Evolutionary conservation across 1,284 basidiomycete genomes (phyloP).

Genomic region (Mycena citricolor): DNA sequence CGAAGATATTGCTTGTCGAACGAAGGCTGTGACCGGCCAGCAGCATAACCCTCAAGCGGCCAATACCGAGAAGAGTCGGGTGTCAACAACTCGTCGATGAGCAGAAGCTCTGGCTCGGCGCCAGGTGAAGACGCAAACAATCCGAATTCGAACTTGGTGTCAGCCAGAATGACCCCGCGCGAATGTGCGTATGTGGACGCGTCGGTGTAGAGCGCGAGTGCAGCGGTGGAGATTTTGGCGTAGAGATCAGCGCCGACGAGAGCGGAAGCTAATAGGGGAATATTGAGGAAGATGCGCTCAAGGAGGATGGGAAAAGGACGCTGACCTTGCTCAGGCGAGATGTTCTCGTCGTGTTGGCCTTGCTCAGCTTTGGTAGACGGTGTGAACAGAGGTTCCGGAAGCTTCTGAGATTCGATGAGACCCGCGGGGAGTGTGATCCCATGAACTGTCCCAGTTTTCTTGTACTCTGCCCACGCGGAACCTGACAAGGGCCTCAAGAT

Average conservation of each 20-base stretch:
- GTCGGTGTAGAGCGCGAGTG: slow-evolving; percentile 71
- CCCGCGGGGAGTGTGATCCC: slow-evolving; percentile 77
- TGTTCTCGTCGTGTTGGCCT: slow-evolving; percentile 96
- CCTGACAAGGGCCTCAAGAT: slow-evolving; percentile 46
- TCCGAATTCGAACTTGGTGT: slow-evolving; percentile 92
- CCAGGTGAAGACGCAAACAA: slow-evolving; percentile 45
- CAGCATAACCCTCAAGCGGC: slow-evolving; percentile 74
- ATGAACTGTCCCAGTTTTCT: slow-evolving; percentile 86
- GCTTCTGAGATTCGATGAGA: slow-evolving; percentile 83
- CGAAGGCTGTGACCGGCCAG: slow-evolving; percentile 80
- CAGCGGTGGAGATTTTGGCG: slow-evolving; percentile 54
- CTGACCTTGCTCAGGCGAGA: slow-evolving; percentile 85
- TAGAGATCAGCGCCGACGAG: slow-evolving; percentile 74
- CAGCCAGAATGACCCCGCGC: slow-evolving; percentile 92
- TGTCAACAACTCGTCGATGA: slow-evolving; percentile 97
- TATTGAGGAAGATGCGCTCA: slow-evolving; percentile 3
- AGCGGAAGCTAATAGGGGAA: slow-evolving; percentile 47
- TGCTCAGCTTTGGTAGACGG: slow-evolving; percentile 97
- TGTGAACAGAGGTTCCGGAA: slow-evolving; percentile 88
- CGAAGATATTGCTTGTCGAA: slow-evolving; percentile 98
- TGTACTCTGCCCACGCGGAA: slow-evolving; percentile 95
- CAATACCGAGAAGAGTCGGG: slow-evolving; percentile 98
- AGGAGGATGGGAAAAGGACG: slow-evolving; percentile 8
- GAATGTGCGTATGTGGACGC: slow-evolving; percentile 79
- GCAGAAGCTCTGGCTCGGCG: slow-evolving; percentile 61